Base-by-base conservation (phyloP, 2,329 filamentous ascomycete species). In the Colletotrichum graminicola region DNA sequence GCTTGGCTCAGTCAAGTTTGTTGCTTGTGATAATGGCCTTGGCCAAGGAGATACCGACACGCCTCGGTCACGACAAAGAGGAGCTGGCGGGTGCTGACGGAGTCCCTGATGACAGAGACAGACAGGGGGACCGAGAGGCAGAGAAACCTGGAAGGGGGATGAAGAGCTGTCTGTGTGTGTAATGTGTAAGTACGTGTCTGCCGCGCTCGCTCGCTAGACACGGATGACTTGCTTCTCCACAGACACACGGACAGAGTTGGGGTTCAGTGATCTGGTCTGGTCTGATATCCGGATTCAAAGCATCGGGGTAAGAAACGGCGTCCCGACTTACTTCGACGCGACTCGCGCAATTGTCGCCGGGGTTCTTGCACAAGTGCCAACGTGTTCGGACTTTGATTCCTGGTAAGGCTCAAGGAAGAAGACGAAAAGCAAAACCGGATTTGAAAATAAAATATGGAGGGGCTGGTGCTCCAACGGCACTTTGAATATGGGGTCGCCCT, bases 221-320 rank as follows among this genome's bases (percentile, higher is more conserved):
- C 29, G 29, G 52, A 65, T 55, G 52, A 51, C 34, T 52, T 65
- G 54, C 36, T 51, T 60, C 45, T 54, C 54, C 34, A 52, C n/a
- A 47, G 21, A 47, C 21, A 18, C 41, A 43, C 41, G 10, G 41
- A 43, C 39, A 16, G 10, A 43, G 1, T n/a, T 36, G 34, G 36
- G 34, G 61, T 29, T 26, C 49, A 36, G 61, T 21, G 21, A 18
- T 18, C 16, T 11, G 26, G 41, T 43, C 41, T 21, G 41, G 41
- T 43, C 41, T 21, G 41, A 43, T 43, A 21, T 7, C 39, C 26
- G 39, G 32, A 29, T 32, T 41, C n/a, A 32, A 61, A 32, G 62
- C 61, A 3, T 51, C 29, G 41, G 23, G 49, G 47, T 61, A 70
- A 62, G 62, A 43, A 36, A n/a, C 21, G 29, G n/a, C 23, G 32